Conservation (phyloP, 2,329 filamentous ascomycete genomes). For the Sclerotinia nivalis region DNA sequence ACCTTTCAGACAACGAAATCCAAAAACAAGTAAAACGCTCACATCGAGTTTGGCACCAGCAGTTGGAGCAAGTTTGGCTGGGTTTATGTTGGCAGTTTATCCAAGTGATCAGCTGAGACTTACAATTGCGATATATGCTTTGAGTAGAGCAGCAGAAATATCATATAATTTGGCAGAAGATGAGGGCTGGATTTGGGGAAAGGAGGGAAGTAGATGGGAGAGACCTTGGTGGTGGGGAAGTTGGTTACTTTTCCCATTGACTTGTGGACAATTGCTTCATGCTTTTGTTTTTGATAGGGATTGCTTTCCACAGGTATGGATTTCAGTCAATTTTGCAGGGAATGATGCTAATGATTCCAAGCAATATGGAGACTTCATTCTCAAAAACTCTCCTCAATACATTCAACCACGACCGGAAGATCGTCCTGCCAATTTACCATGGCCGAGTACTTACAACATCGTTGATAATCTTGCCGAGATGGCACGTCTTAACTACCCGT, state of each 20-base stretch:
- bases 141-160: conserved; percentile 82
- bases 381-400: conserved; percentile 74
- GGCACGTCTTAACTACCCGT: conserved; percentile 81
- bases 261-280: conserved; percentile 74
- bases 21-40: conserved; percentile 69
- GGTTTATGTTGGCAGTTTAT: conserved; percentile 76
- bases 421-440: conserved; percentile 65
- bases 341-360: conserved; percentile 26
- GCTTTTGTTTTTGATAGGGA: conserved; percentile 76
- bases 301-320: conserved; percentile 62
- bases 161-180: conserved; percentile 81
- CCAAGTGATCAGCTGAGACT: conserved; percentile 70
- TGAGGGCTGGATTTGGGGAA: conserved; percentile 66
- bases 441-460: conserved; percentile 75
- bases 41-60: conserved; percentile 85
- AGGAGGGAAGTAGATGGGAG: conserved; percentile 56
- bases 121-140: conserved; percentile 77
- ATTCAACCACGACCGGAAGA: conserved; percentile 70
- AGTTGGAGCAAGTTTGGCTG: conserved; percentile 85
- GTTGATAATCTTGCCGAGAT: conserved; percentile 81
- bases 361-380: conserved; percentile 63
- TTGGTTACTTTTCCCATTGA: conserved; percentile 77
- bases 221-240: conserved; percentile 82
- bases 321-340: conserved; percentile 35
- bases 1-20: conserved; percentile 82